Evolutionary conservation across 2,329 filamentous ascomycete genomes (phyloP).

Genomic region (Alternaria sp.): DNA sequence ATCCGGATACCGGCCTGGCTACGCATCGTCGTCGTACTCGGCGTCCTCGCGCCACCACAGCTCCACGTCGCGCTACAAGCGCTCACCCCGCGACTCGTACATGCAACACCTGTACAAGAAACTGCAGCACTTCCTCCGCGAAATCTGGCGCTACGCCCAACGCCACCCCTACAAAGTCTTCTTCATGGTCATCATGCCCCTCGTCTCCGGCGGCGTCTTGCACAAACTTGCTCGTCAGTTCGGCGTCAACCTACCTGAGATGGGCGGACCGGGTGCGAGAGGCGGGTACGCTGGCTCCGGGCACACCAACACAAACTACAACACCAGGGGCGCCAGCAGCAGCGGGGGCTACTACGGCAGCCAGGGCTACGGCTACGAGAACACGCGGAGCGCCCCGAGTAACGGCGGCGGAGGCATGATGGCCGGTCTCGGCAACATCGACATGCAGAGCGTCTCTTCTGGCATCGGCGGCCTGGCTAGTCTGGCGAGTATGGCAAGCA

Average conservation of each 20-base stretch:
- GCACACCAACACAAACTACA: background rate
- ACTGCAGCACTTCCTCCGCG: conserved; percentile 78
- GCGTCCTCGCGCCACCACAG: conserved; percentile 49
- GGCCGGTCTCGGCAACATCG: conserved; percentile 33
- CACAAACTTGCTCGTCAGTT: conserved; percentile 78
- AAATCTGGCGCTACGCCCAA: conserved; percentile 82
- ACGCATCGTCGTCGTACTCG: conserved; percentile 38
- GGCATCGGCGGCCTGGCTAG: conserved; percentile 56
- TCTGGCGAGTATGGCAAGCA: conserved; percentile 54
- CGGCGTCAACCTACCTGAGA: conserved; percentile 75
- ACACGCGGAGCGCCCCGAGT: conserved; percentile 33
- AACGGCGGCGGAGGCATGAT: conserved; percentile 32
- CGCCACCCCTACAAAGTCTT: conserved; percentile 87
- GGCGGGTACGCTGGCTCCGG: conserved; percentile 30
- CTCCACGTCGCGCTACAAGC: conserved; percentile 77
- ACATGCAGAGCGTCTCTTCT: conserved; percentile 38
- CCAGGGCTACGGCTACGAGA: conserved; percentile 49
- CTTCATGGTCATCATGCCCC: conserved; percentile 85
- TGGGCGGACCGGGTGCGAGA: conserved; percentile 39
- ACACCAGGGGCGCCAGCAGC: conserved; percentile 14
- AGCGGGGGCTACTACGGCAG: conserved; percentile 54
- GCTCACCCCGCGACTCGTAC: conserved; percentile 78
- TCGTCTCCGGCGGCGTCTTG: conserved; percentile 83
- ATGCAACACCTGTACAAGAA: conserved; percentile 74
- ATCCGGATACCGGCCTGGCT: conserved; percentile 34